phyloP scores from a whole-genome alignment of 441 rosid species.

The Capsella rubella region DNA sequence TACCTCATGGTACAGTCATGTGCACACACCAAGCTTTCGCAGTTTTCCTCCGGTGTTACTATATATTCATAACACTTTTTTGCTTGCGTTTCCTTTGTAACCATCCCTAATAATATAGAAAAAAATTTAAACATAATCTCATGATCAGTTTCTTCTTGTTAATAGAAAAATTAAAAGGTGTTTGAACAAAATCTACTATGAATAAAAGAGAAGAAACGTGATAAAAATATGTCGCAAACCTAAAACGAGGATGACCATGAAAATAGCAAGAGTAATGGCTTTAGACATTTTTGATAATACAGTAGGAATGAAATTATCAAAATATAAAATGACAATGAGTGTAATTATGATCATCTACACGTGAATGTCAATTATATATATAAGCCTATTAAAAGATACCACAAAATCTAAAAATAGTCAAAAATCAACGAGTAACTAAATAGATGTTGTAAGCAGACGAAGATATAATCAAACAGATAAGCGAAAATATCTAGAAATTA shows the following conservation, averaged over 20 bases:
- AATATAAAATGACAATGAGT: neutral
- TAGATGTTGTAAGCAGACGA: neutral
- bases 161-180: neutral
- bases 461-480: neutral
- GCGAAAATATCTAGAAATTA: neutral
- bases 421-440: neutral
- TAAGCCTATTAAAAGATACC: neutral
- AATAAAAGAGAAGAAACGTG: neutral
- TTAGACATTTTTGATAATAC: conserved; percentile 1
- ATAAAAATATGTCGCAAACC: neutral
- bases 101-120: neutral
- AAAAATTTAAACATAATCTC: neutral
- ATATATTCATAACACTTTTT: neutral
- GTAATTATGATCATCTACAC: neutral
- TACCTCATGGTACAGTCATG: neutral
- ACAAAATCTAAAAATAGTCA: neutral
- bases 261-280: neutral
- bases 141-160: neutral
- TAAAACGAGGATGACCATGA: neutral
- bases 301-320: neutral
- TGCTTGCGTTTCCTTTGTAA: neutral
- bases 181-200: neutral
- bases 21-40: neutral
- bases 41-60: neutral
- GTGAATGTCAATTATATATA: neutral